Evolutionary conservation across 2,329 filamentous ascomycete species (phyloP).

Genomic region (Mollisiaceae sp.): DNA sequence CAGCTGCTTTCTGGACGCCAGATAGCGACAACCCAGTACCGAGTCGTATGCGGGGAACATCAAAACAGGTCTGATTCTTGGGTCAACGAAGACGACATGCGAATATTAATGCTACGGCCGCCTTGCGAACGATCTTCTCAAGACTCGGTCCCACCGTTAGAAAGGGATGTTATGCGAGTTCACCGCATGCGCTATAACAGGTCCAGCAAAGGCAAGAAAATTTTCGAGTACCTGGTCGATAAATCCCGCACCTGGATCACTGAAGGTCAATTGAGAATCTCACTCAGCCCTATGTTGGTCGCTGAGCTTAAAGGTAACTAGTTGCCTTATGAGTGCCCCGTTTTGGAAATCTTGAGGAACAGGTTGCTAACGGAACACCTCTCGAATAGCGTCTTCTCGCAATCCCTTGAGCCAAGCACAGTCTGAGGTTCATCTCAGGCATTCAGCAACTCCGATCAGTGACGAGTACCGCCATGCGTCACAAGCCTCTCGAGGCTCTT

Average conservation of each 20-base stretch:
- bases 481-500: constrained; percentile 20
- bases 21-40: constrained; percentile 30
- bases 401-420: constrained; percentile 28
- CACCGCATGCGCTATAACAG: constrained; percentile 23
- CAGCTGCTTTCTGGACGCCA: constrained; percentile 27
- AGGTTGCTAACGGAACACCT: constrained; percentile 27
- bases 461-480: constrained; percentile 22
- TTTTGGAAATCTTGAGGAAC: constrained; percentile 29
- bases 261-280: constrained; percentile 36
- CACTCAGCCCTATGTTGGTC: constrained; percentile 30
- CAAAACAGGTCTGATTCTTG: constrained; percentile 31
- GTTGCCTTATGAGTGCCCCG: constrained; percentile 14
- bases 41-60: constrained; percentile 31
- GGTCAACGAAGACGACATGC: constrained; percentile 34
- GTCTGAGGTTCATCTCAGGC: constrained; percentile 23
- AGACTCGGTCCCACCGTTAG: constrained; percentile 27
- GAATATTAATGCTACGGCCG: constrained; percentile 29
- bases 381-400: constrained; percentile 29
- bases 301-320: constrained; percentile 33
- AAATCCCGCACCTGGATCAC: constrained; percentile 25
- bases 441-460: constrained; percentile 28
- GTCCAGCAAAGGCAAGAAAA: constrained; percentile 29
- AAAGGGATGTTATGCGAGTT: constrained; percentile 30
- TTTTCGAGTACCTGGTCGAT: constrained; percentile 35
- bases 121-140: constrained; percentile 24